Percentiles rank a stretch among this genome's conserved stretches.
phyloP scores from a whole-genome alignment of 2,329 filamentous ascomycete species.

The Beauveria bassiana region DNA sequence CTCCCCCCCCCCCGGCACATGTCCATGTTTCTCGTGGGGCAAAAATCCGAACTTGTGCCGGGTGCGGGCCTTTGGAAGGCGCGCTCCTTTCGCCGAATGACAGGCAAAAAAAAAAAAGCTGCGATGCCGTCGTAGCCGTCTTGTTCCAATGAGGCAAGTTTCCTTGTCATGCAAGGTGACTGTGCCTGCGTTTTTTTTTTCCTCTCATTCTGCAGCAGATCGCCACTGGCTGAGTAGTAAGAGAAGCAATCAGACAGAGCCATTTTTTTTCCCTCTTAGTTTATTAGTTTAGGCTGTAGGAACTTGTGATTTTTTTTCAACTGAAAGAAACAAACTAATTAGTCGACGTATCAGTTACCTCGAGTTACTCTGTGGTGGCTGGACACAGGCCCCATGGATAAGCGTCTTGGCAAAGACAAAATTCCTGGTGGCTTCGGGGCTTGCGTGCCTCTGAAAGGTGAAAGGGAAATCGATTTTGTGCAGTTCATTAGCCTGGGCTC shows the following conservation, averaged over 20 bases:
- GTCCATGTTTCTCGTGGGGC: neutral
- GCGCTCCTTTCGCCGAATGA: neutral
- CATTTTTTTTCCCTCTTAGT: neutral
- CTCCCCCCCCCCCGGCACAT: neutral
- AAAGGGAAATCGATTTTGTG: no score
- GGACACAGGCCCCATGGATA: no score
- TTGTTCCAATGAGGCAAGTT: neutral
- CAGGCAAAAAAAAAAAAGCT: neutral
- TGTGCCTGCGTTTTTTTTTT: neutral
- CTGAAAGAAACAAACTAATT: neutral
- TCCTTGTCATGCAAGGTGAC: neutral
- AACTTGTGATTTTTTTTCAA: neutral
- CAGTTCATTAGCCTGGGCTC: no score
- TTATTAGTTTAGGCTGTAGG: neutral
- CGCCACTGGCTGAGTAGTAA: neutral
- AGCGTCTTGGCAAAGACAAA: neutral
- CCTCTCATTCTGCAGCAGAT: neutral
- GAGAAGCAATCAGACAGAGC: neutral
- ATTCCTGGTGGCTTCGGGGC: no score
- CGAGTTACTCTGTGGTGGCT: no score
- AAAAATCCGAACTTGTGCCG: neutral
- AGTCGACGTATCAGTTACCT: no score
- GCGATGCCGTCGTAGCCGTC: constrained; percentile 8
- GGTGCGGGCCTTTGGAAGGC: neutral
- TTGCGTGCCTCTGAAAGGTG: no score